A percentile compares a stretch with the other conserved stretches of the same genome.
Evolutionary conservation across 1,284 basidiomycete species (phyloP).

Genomic region (Ustilago lituana): DNA sequence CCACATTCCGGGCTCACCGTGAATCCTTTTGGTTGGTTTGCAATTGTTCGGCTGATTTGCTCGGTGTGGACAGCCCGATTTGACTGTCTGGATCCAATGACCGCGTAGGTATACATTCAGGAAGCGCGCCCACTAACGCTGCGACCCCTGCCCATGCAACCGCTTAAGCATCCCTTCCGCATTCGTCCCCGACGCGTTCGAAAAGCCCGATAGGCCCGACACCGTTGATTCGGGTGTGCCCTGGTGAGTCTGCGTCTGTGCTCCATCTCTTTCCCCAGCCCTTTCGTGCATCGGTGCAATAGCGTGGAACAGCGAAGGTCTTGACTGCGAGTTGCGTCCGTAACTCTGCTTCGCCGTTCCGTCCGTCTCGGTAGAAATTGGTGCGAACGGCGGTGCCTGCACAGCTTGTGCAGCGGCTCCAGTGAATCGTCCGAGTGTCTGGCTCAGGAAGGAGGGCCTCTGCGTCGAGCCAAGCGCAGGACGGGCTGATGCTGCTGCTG

Average conservation of each 20-base stretch:
- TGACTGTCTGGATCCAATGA: too few species aligned
- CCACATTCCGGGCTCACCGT: too few species aligned
- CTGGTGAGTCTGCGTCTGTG: constrained; percentile 7
- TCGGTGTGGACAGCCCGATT: too few species aligned
- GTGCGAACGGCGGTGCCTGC: constrained; percentile 19
- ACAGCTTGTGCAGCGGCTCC: constrained; percentile 24
- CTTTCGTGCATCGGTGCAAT: constrained; percentile 25
- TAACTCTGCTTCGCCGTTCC: constrained; percentile 1
- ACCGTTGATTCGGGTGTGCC: constrained; percentile 32
- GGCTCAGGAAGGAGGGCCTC: constrained; percentile 43
- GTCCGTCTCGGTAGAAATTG: constrained; percentile 5
- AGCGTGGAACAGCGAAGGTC: constrained; percentile 38
- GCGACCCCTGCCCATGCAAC: constrained; percentile 18
- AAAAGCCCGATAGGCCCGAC: constrained; percentile 25
- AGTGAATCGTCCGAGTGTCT: constrained; percentile 45
- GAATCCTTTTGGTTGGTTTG: too few species aligned
- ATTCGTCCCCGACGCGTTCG: constrained; percentile 22
- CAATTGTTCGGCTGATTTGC: too few species aligned
- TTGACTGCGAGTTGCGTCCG: constrained; percentile 8
- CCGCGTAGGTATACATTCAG: too few species aligned
- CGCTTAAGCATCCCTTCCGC: constrained; percentile 41
- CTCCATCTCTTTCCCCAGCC: background rate
- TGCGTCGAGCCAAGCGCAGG: constrained; percentile 7
- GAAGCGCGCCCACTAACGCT: background rate
- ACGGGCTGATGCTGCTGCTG: constrained; percentile 3